phyloP scores from a whole-genome alignment of 2,329 filamentous ascomycete genomes.

The Aureobasidium musti region DNA sequence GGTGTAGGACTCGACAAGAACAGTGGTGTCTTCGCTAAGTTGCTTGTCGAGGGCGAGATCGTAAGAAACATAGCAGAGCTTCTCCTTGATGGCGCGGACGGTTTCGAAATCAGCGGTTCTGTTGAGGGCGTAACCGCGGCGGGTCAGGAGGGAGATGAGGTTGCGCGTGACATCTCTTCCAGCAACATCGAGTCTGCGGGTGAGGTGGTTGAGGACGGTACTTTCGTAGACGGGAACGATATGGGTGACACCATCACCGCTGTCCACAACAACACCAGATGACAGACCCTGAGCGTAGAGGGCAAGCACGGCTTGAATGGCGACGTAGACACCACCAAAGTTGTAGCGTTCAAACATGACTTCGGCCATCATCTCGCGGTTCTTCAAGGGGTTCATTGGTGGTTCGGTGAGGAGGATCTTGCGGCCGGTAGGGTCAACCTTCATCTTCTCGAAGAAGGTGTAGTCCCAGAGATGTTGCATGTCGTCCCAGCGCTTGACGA shows the following conservation, averaged over 20 bases:
- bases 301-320: conserved; percentile 94
- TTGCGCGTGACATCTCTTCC: conserved; percentile 98
- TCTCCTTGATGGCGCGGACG: conserved; percentile 98
- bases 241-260: conserved; percentile 96
- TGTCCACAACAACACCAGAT: conserved; percentile 96
- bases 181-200: conserved; percentile 88
- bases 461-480: conserved; percentile 99
- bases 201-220: conserved; percentile 95
- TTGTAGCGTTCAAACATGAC: conserved; percentile 98
- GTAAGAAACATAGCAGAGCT: conserved; percentile 99
- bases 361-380: conserved; percentile 96
- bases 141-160: conserved; percentile 88
- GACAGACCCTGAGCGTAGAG: conserved; percentile 88
- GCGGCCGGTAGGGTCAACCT: conserved; percentile 82
- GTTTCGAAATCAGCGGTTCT: conserved; percentile 98
- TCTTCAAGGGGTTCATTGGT: conserved; percentile 95
- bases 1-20: conserved; percentile 96
- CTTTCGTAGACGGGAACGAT: conserved; percentile 99
- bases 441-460: conserved; percentile 97
- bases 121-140: conserved; percentile 94
- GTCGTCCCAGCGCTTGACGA: conserved; percentile 99
- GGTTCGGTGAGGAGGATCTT: conserved; percentile 98
- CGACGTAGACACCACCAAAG: conserved; percentile 96
- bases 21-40: conserved; percentile 94
- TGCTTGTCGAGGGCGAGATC: conserved; percentile 95